These are phyloP conservation scores for Rhizophora apiculata DNA, from an alignment of 345 rosid species.

Conservation along the genomic window DNA sequence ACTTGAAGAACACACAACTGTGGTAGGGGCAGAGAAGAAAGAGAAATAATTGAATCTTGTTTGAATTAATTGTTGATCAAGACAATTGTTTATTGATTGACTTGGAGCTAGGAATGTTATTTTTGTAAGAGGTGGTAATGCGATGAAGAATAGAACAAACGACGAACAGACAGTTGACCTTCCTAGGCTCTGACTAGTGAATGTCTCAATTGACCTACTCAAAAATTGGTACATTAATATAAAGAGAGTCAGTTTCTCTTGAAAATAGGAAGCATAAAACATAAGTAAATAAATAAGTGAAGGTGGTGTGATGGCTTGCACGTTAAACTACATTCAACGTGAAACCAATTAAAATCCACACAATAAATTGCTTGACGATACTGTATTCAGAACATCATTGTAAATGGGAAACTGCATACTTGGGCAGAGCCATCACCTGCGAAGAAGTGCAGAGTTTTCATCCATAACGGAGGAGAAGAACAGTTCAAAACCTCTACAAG, in stretches of 20 bases:
- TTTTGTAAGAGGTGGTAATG: too few relatives aligned
- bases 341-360: constrained; percentile 17
- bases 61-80: neutral
- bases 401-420: constrained; percentile 56
- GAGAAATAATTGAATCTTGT: neutral
- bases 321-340: constrained; percentile 30
- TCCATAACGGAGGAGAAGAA: constrained; percentile 27
- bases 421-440: constrained; percentile 21
- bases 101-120: too few relatives aligned
- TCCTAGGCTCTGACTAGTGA: too few relatives aligned
- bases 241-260: neutral
- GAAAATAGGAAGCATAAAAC: neutral
- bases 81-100: neutral
- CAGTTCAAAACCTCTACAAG: constrained; percentile 25
- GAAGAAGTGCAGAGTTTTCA: constrained; percentile 31
- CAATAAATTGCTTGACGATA: constrained; percentile 26
- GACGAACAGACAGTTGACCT: too few relatives aligned
- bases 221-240: neutral
- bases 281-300: neutral
- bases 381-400: constrained; percentile 14
- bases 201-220: too few relatives aligned
- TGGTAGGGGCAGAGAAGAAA: too few relatives aligned
- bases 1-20: too few relatives aligned
- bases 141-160: too few relatives aligned
- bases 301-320: constrained; percentile 39